Percentiles rank a stretch among this genome's conserved stretches.
phyloP scores from a whole-genome alignment of 768 basidiomycete genomes.

The Psilocybe cubensis region DNA sequence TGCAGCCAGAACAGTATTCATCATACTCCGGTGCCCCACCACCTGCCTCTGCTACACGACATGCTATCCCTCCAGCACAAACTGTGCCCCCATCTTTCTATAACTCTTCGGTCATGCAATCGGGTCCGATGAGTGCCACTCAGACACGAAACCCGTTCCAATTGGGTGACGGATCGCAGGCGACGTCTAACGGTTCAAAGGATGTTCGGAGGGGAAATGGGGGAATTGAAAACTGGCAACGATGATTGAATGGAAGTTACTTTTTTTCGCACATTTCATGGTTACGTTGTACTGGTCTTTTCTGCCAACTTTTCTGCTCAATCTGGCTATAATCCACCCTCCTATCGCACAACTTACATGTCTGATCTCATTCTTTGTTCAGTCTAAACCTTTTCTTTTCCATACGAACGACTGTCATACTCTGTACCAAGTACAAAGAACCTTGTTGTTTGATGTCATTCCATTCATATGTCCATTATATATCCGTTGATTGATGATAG shows the following conservation, averaged over 20 bases:
- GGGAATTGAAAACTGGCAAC: slow-evolving; percentile 76
- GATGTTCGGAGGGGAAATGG: slow-evolving; percentile 59
- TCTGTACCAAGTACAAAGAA: slow-evolving; percentile 21
- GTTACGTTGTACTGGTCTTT: slow-evolving; percentile 7
- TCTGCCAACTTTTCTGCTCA: slow-evolving; percentile 10
- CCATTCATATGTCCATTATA: slow-evolving; percentile 21
- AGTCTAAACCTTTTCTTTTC: slow-evolving; percentile 16
- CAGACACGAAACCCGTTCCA: slow-evolving; percentile 47
- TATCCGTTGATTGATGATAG: slow-evolving; percentile 26
- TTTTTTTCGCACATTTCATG: slow-evolving; percentile 7
- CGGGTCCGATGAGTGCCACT: slow-evolving; percentile 42
- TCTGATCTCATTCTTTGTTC: slow-evolving; percentile 9
- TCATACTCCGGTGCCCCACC: slow-evolving; percentile 46
- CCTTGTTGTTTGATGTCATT: slow-evolving; percentile 23
- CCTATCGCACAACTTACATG: slow-evolving; percentile 17
- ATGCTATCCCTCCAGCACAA: slow-evolving; percentile 54
- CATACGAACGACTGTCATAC: slow-evolving; percentile 14
- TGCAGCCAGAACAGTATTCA: slow-evolving; percentile 83
- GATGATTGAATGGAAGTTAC: slow-evolving; percentile 46
- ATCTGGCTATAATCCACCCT: slow-evolving; percentile 17
- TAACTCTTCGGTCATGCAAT: slow-evolving; percentile 57
- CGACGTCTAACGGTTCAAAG: slow-evolving; percentile 45
- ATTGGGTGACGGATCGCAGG: slow-evolving; percentile 41
- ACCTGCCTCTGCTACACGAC: slow-evolving; percentile 42
- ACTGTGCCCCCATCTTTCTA: slow-evolving; percentile 71